Evolutionary conservation across 805 yeast genomes (phyloP).

Genomic region (Lipomyces sp.): DNA sequence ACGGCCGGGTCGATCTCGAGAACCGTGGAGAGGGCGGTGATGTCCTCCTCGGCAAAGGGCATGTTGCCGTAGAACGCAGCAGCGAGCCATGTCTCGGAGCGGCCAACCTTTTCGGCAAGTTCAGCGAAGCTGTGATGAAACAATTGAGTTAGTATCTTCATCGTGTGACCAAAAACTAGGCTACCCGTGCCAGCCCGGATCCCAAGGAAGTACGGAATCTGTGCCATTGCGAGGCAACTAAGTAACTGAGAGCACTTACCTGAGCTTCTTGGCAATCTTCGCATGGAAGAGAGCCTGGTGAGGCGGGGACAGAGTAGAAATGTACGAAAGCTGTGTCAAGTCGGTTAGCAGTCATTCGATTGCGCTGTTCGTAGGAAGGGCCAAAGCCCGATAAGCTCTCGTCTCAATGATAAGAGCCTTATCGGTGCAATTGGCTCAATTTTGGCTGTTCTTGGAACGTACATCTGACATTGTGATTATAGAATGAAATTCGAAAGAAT

Average conservation of each 20-base stretch:
- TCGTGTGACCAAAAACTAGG: not conserved
- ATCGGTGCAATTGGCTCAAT: not conserved
- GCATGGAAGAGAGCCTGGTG: slow-evolving; percentile 30
- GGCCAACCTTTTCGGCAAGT: slow-evolving; percentile 26
- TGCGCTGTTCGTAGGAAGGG: not conserved
- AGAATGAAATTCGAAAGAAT: not conserved
- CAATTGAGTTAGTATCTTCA: not conserved
- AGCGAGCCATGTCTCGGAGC: slow-evolving; percentile 30
- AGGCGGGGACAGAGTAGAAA: slow-evolving; percentile 26
- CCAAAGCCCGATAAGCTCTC: not conserved
- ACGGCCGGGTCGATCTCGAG: slow-evolving; percentile 25
- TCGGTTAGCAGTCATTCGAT: not conserved
- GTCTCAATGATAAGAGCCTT: no score
- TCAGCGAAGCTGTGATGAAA: slow-evolving; percentile 23
- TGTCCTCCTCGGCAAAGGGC: slow-evolving; percentile 28
- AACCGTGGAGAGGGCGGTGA: slow-evolving; percentile 17
- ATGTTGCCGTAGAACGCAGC: slow-evolving; percentile 31
- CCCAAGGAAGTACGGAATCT: no score
- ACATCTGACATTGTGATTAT: slow-evolving; percentile 20
- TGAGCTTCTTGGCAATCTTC: slow-evolving; percentile 27
- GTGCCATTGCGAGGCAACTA: not conserved
- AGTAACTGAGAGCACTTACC: slow-evolving; percentile 6
- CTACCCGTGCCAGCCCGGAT: not conserved
- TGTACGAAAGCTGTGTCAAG: slow-evolving; percentile 19
- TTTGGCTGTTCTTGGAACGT: not conserved